Evolutionary conservation across 2,329 filamentous ascomycete genomes (phyloP).

Genomic region (Aspergillus eucalypticola): DNA sequence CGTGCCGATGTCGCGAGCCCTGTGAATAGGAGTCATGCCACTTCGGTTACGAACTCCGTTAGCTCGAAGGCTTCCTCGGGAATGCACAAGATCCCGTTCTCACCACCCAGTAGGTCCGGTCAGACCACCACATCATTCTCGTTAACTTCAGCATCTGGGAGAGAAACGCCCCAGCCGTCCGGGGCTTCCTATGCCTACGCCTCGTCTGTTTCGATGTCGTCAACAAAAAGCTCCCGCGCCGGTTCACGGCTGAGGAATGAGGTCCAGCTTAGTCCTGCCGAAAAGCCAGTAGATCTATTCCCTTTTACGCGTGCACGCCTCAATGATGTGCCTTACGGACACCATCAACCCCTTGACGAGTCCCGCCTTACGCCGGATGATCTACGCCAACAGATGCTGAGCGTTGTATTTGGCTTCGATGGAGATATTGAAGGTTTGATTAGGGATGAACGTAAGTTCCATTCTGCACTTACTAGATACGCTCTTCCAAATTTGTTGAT

Average conservation of each 20-base stretch:
- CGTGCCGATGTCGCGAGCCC: conserved; percentile 68
- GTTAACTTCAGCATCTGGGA: conserved; percentile 36
- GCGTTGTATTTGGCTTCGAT: conserved; percentile 92
- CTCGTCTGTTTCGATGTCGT: conserved; percentile 51
- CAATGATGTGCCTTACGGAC: conserved; percentile 78
- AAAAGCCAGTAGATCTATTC: conserved; percentile 76
- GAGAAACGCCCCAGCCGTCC: conserved; percentile 39
- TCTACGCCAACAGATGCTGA: conserved; percentile 85
- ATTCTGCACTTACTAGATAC: neutral
- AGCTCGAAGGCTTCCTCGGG: conserved; percentile 58
- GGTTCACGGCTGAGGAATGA: conserved; percentile 77
- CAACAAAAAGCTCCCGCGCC: conserved; percentile 43
- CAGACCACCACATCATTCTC: conserved; percentile 51
- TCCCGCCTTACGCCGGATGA: conserved; percentile 69
- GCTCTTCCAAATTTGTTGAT: conserved; percentile 17
- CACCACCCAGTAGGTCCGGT: conserved; percentile 44
- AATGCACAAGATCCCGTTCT: conserved; percentile 42
- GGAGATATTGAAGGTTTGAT: conserved; percentile 79
- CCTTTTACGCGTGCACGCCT: conserved; percentile 79
- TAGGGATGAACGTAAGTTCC: conserved; percentile 68
- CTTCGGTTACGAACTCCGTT: conserved; percentile 64
- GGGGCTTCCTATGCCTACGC: conserved; percentile 46
- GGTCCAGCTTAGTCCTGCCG: conserved; percentile 74
- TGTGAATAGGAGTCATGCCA: conserved; percentile 61
- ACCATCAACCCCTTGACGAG: conserved; percentile 61